A percentile compares a stretch with the other conserved stretches of the same genome.
Conservation (phyloP, 1,139 yeast genomes). For the Taiozyma sp. region DNA sequence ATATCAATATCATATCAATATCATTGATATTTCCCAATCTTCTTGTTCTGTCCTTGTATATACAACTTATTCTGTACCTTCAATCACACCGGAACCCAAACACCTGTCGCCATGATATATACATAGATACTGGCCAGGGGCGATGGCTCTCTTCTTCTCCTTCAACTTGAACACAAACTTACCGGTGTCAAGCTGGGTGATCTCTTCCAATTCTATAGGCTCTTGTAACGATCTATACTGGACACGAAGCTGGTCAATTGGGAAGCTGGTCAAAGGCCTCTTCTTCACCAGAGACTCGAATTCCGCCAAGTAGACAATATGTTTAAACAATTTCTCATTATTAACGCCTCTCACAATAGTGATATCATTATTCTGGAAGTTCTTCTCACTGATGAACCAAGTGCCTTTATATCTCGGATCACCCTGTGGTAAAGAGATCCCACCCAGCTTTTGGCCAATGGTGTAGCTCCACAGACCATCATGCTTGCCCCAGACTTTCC, state of each 20-base stretch:
- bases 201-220: constrained; percentile 6
- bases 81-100: constrained; percentile 70
- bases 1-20: too few relatives aligned
- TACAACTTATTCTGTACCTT: constrained; percentile 10
- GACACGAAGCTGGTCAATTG: constrained; percentile 31
- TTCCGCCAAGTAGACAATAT: constrained; percentile 34
- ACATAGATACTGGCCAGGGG: constrained; percentile 86
- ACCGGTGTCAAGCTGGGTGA: constrained; percentile 14
- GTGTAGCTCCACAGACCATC: constrained; percentile 92
- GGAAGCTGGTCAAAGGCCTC: constrained; percentile 4
- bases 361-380: constrained; percentile 56
- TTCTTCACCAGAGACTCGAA: constrained; percentile 14
- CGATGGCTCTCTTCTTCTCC: constrained; percentile 61
- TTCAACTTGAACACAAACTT: constrained; percentile 32
- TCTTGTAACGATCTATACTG: constrained; percentile 70
- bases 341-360: constrained; percentile 75
- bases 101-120: constrained; percentile 63
- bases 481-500: constrained; percentile 74
- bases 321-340: constrained; percentile 49
- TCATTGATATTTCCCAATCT: background rate
- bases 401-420: constrained; percentile 67
- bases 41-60: background rate
- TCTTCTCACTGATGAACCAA: constrained; percentile 83
- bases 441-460: constrained; percentile 71
- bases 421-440: constrained; percentile 83